Conservation (phyloP, 768 basidiomycete genomes). For the Suillus spraguei region DNA sequence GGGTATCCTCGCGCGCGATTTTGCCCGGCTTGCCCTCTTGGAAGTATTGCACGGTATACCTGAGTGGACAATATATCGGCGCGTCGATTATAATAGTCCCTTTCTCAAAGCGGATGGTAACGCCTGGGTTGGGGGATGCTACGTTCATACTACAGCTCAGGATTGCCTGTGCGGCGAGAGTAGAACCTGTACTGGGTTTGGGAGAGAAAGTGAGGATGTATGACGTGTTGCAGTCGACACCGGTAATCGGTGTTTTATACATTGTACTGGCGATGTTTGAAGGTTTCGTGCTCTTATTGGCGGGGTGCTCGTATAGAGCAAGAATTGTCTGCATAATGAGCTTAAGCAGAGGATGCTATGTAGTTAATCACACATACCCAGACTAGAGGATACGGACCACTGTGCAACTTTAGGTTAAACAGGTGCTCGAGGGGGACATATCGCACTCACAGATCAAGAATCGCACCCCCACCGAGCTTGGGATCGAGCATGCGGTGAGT, state of each 20-base stretch:
- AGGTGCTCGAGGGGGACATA: conserved; percentile 13
- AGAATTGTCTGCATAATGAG: conserved; percentile 46
- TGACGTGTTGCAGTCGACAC: conserved; percentile 47
- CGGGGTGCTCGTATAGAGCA: conserved; percentile 47
- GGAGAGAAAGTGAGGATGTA: conserved; percentile 44
- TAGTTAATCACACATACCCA: conserved; percentile 33
- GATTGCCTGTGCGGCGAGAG: conserved; percentile 42
- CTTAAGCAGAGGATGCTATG: conserved; percentile 8
- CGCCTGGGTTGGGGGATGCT: conserved; percentile 29
- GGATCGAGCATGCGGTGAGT: conserved; percentile 54
- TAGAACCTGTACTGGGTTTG: conserved; percentile 23
- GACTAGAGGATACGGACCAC: conserved; percentile 49
- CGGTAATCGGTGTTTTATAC: conserved; percentile 43
- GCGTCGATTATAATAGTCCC: conserved; percentile 43
- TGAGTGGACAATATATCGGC: conserved; percentile 37
- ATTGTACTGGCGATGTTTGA: conserved; percentile 42
- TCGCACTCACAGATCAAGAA: conserved; percentile 48
- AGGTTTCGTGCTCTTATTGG: conserved; percentile 44
- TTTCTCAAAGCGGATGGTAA: conserved; percentile 44
- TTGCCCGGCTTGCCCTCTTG: conserved; percentile 34
- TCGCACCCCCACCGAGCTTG: conserved; percentile 51
- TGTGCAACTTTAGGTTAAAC: conserved; percentile 15
- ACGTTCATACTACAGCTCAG: conserved; percentile 42
- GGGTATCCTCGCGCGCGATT: conserved; percentile 37
- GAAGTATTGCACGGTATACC: conserved; percentile 36